Evolutionary conservation across 225 moss, liverwort and hornwort genomes (phyloP).

Genomic region (Pleurozium schreberi): DNA sequence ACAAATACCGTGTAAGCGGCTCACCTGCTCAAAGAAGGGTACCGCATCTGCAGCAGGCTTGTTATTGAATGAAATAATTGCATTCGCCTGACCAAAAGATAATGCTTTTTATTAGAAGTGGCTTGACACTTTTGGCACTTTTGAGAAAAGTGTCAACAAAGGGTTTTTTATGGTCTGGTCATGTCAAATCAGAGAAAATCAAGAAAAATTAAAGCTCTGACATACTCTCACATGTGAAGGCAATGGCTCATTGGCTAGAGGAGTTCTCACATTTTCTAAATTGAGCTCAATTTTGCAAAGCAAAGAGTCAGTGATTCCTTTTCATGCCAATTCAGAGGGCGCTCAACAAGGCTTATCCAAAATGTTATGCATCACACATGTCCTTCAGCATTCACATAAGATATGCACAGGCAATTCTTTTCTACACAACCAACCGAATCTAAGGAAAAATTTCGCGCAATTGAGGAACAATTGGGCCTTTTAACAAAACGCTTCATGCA

Average conservation of each 20-base stretch:
- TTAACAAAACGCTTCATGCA: neutral
- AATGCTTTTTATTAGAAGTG: neutral
- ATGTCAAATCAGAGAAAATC: neutral
- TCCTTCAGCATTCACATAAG: neutral
- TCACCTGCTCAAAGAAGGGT: slow-evolving; percentile 85
- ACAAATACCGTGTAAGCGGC: neutral
- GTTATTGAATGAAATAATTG: slow-evolving; percentile 89
- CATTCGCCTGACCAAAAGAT: slow-evolving; percentile 57
- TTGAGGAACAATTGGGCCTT: neutral
- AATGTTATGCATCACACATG: neutral
- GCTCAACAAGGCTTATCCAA: neutral
- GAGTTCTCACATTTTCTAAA: neutral
- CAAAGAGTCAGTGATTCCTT: neutral
- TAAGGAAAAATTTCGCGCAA: neutral
- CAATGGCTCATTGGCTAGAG: neutral
- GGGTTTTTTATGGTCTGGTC: neutral
- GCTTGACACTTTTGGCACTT: neutral
- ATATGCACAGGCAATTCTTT: neutral
- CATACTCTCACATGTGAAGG: neutral
- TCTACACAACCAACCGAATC: neutral
- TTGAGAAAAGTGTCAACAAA: neutral
- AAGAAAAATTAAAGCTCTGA: neutral
- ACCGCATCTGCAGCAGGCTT: slow-evolving; percentile 87
- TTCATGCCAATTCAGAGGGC: neutral
- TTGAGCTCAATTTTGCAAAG: neutral